phyloP scores from a whole-genome alignment of 805 yeast genomes.

The Kazachstania psychrophila region DNA sequence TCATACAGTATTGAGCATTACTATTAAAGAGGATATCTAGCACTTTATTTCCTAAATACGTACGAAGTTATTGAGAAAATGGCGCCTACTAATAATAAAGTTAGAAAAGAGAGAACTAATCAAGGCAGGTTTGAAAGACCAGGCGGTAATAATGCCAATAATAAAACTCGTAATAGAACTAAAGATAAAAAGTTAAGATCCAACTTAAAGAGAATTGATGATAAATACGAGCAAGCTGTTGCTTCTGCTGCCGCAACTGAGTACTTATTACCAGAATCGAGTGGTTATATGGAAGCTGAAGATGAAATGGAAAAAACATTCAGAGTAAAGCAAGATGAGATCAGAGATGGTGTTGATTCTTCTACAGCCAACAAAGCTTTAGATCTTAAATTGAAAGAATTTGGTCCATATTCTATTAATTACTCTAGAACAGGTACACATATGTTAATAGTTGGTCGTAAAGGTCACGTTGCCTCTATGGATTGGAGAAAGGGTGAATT shows the following conservation, averaged over 20 bases:
- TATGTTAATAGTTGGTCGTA: slow-evolving; percentile 73
- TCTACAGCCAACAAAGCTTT: slow-evolving; percentile 68
- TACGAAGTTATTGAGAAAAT: neutral
- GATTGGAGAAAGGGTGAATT: slow-evolving; percentile 88
- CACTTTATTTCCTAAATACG: no score
- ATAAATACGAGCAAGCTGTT: slow-evolving; percentile 69
- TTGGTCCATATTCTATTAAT: slow-evolving; percentile 80
- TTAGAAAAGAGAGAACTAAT: slow-evolving; percentile 21
- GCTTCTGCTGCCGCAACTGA: slow-evolving; percentile 80
- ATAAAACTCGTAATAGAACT: slow-evolving; percentile 25
- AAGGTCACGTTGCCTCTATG: slow-evolving; percentile 92
- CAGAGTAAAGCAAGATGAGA: slow-evolving; percentile 75
- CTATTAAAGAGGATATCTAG: no score
- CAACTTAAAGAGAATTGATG: slow-evolving; percentile 57
- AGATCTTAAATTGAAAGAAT: slow-evolving; percentile 60
- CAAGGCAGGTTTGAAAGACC: slow-evolving; percentile 29
- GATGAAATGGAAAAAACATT: slow-evolving; percentile 85
- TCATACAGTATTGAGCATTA: no score
- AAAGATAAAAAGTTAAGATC: slow-evolving; percentile 57
- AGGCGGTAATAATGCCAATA: slow-evolving; percentile 6
- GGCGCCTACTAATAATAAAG: slow-evolving; percentile 5
- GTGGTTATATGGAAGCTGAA: slow-evolving; percentile 86
- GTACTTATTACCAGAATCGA: slow-evolving; percentile 70
- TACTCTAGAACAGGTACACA: slow-evolving; percentile 85
- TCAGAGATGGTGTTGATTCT: slow-evolving; percentile 64